Base-by-base conservation (phyloP, 2,329 filamentous ascomycete genomes). In the Verticillium nonalfalfae region DNA sequence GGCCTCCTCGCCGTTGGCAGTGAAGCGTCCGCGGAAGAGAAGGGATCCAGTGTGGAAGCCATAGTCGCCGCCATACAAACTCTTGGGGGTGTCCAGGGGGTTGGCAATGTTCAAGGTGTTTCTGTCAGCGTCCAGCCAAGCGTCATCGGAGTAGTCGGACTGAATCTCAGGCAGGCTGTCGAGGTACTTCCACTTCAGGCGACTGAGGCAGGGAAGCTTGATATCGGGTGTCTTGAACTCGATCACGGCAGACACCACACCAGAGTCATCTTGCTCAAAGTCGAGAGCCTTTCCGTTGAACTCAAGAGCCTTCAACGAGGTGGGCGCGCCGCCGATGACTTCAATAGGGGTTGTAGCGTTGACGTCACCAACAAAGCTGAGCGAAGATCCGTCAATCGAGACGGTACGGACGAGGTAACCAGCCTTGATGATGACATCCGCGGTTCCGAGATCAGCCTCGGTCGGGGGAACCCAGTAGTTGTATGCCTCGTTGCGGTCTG, bases 41-140 rank as follows among this genome's bases (percentile, higher is more conserved):
- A 90, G 77, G 4, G 80, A 81, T 21, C 89, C 87, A 0, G 84
- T 82, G 70, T 89, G 80, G 75, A 84, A 91, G 31, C 89, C 88
- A 68, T 91, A 91, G 73, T 91, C 89, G 56, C 81, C 82, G 1
- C 81, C 79, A 69, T 88, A 90, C 0, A 91, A 79, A 1, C 81
- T 84, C 0, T 81, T 83, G 0, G 88, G 87, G 0, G 88, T 91
- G 5, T 85, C 73, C 3, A 79, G 71, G 10, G 75, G 69, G 50
- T 62, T 58, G 6, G 59, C 62, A 11, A 66, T 64, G 58, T 69
- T 70, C 60, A 62, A 64, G 4, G 68, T 69, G 26, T 26, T 58
- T 7, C 72, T 69, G 11, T 74, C 73, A 5, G 75, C 75, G n/a
- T 73, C 74, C 2, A 77, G 77, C 61, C 77, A 74, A 0, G 79